Percentiles rank a stretch among this genome's conserved stretches.
These are phyloP conservation scores for Codiaeum variegatum DNA, from an alignment of 441 rosid species.

Conservation along the genomic window DNA sequence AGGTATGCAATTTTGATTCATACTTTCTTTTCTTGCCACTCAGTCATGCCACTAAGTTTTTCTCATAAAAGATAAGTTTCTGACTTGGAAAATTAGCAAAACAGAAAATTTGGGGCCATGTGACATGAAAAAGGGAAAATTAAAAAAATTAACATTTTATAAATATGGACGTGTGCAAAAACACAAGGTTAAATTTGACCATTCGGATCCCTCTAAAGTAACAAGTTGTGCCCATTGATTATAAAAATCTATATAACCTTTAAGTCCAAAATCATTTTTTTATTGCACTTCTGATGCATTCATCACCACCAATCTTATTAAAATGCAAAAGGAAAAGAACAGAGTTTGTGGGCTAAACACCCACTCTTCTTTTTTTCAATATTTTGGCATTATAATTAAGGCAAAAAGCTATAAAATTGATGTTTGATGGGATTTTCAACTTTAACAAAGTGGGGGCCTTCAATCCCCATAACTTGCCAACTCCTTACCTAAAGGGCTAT, in stretches of 20 bases:
- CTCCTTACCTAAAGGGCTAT: background rate
- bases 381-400: background rate
- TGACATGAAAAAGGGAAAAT: background rate
- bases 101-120: background rate
- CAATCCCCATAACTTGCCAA: background rate
- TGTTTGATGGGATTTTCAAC: background rate
- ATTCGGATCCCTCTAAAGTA: background rate
- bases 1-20: background rate
- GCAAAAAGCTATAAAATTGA: background rate
- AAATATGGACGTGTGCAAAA: background rate
- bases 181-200: conserved; percentile 3
- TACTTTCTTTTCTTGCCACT: background rate
- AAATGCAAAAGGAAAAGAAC: background rate
- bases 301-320: background rate
- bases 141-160: background rate
- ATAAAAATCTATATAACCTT: background rate
- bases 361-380: background rate
- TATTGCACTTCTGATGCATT: too few species aligned
- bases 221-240: background rate
- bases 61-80: background rate
- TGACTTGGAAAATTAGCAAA: background rate
- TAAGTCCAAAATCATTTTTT: too few species aligned
- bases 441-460: background rate
- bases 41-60: background rate
- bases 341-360: background rate